A percentile compares a stretch with the other conserved stretches of the same genome.
phyloP scores from a whole-genome alignment of 495 filamentous ascomycete species.

The Aspergillus cavernicola region DNA sequence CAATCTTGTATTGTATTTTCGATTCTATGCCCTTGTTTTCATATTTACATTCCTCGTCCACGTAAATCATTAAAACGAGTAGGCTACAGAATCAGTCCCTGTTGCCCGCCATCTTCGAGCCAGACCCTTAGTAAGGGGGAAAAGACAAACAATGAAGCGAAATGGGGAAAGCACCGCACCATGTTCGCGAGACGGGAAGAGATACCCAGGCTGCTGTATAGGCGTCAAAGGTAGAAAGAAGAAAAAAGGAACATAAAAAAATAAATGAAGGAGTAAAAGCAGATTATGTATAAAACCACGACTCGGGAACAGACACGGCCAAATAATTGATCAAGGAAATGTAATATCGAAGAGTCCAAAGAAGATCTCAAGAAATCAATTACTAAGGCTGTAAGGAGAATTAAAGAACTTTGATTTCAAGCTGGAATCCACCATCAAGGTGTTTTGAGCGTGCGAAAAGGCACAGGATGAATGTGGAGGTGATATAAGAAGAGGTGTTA shows the following conservation, averaged over 20 bases:
- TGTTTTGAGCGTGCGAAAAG: constrained; percentile 9
- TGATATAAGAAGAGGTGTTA: constrained; percentile 10
- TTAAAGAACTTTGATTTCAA: constrained; percentile 5
- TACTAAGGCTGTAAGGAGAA: constrained; percentile 14
- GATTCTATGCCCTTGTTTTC: constrained; percentile 13
- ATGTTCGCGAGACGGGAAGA: background rate
- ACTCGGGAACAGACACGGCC: constrained; percentile 9
- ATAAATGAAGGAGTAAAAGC: background rate
- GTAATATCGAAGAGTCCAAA: constrained; percentile 1
- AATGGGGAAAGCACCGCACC: constrained; percentile 3
- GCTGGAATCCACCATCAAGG: constrained; percentile 27
- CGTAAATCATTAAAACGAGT: constrained; percentile 27
- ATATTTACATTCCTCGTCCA: constrained; percentile 41
- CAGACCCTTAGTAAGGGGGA: background rate
- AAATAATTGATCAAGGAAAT: constrained; percentile 12
- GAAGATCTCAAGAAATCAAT: constrained; percentile 11
- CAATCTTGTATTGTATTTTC: no score
- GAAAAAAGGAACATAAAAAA: constrained; percentile 6
- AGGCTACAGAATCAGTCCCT: constrained; percentile 16
- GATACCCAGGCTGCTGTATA: background rate
- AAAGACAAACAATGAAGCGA: constrained; percentile 1
- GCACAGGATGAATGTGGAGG: constrained; percentile 10
- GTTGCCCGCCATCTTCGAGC: constrained; percentile 7
- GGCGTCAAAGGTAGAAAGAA: constrained; percentile 14
- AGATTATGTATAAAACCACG: constrained; percentile 5